Evolutionary conservation across 179 eudicot species (phyloP).

Genomic region (Amaranthus tricolor): DNA sequence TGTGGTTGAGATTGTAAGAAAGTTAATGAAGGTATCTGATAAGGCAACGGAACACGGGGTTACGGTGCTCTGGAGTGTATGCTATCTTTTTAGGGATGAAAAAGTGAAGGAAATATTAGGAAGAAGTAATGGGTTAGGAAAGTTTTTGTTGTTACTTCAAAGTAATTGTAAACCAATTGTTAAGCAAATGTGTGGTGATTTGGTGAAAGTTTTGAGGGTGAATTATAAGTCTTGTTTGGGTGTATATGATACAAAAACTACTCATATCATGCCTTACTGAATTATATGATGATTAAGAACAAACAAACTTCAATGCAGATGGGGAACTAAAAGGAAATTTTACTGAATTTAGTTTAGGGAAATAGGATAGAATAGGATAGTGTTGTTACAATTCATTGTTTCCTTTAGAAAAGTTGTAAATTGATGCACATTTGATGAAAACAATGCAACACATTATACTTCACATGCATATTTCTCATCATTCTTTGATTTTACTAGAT

Average conservation of each 20-base stretch:
- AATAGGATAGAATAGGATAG: not conserved
- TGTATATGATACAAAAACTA: constrained; percentile 67
- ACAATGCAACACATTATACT: not conserved
- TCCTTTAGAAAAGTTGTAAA: not conserved
- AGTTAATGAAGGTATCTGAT: constrained; percentile 53
- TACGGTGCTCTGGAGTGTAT: constrained; percentile 66
- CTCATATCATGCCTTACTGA: constrained; percentile 70
- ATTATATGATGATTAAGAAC: not conserved
- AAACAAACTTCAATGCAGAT: no score
- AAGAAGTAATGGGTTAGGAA: constrained; percentile 52
- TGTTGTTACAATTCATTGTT: not conserved
- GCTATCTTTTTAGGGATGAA: constrained; percentile 49
- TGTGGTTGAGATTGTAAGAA: constrained; percentile 41
- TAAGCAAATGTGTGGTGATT: constrained; percentile 61
- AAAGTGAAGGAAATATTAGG: constrained; percentile 45
- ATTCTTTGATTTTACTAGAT: no score
- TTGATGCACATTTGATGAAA: constrained; percentile 7
- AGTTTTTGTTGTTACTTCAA: constrained; percentile 67
- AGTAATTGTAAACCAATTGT: constrained; percentile 58
- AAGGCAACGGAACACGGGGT: constrained; percentile 61
- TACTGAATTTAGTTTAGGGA: not conserved
- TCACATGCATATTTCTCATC: not conserved
- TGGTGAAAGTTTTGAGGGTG: constrained; percentile 61
- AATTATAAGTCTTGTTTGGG: constrained; percentile 44
- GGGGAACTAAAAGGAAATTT: no score